Conservation (phyloP, 306 rosid species). For the Rosa chinensis region DNA sequence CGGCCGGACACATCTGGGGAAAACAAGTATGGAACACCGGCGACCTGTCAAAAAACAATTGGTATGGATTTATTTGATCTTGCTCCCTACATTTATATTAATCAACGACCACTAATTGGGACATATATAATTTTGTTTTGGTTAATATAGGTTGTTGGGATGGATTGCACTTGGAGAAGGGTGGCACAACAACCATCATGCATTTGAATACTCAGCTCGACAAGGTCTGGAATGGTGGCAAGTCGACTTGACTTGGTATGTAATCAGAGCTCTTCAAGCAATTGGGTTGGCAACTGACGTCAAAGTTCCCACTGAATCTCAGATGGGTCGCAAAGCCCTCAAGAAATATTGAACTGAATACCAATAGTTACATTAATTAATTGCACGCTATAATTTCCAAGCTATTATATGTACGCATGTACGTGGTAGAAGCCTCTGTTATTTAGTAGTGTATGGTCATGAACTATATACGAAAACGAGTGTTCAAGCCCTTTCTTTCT, state of each 20-base stretch:
- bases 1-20: conserved; percentile 5
- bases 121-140: no score
- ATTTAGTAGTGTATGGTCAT: no score
- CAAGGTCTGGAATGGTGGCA: conserved; percentile 12
- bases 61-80: neutral
- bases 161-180: conserved; percentile 1
- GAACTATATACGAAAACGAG: no score
- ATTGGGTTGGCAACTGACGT: neutral
- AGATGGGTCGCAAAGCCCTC: neutral
- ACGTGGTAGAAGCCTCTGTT: no score
- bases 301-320: neutral
- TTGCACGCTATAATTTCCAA: neutral
- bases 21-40: neutral
- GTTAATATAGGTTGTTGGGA: neutral
- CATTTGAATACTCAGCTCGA: neutral
- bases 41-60: neutral
- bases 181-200: conserved; percentile 13
- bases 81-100: neutral
- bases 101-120: neutral
- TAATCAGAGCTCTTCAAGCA: neutral
- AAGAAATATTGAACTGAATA: no score
- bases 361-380: no score
- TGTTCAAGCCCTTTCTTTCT: no score
- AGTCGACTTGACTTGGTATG: conserved; percentile 8
- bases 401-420: no score